Conservation (phyloP, 768 basidiomycete genomes). For the Hygrophorus pudorinus region DNA sequence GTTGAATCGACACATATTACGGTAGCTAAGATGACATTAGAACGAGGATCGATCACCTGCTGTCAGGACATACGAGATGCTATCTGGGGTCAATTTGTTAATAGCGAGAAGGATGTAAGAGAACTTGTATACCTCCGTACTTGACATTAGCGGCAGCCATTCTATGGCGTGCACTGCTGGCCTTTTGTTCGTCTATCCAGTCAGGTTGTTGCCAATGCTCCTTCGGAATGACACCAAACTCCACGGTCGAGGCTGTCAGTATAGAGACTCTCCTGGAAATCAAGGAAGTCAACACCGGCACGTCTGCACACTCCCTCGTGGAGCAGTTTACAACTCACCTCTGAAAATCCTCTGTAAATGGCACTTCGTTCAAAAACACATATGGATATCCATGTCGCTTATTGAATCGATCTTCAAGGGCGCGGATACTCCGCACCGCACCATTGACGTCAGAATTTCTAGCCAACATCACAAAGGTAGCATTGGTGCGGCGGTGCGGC, state of each 20-base stretch:
- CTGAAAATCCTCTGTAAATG: slow-evolving; percentile 71
- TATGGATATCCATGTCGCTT: slow-evolving; percentile 71
- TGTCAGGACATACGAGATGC: slow-evolving; percentile 20
- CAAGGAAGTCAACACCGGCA: not conserved
- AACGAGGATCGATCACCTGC: not conserved
- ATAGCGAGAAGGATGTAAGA: not conserved
- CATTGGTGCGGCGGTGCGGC: slow-evolving; percentile 20
- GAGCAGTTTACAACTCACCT: slow-evolving; percentile 26
- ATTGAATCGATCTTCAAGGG: slow-evolving; percentile 81
- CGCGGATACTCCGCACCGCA: slow-evolving; percentile 53
- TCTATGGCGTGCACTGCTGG: slow-evolving; percentile 41
- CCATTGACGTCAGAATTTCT: slow-evolving; percentile 55
- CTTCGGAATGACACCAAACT: slow-evolving; percentile 57
- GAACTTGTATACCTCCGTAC: slow-evolving; percentile 30
- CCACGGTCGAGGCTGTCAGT: slow-evolving; percentile 19
- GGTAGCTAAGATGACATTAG: slow-evolving; percentile 36
- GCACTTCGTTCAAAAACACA: slow-evolving; percentile 81
- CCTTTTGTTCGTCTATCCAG: slow-evolving; percentile 68
- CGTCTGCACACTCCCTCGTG: not conserved
- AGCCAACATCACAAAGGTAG: slow-evolving; percentile 41
- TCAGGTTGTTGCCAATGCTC: slow-evolving; percentile 72
- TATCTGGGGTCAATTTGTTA: slow-evolving; percentile 10
- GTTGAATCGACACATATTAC: slow-evolving; percentile 73
- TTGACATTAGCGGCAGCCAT: slow-evolving; percentile 45
- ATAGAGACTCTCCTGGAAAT: slow-evolving; percentile 15